Evolutionary conservation across 768 basidiomycete genomes (phyloP).

Genomic region (Phylloporus sp.): DNA sequence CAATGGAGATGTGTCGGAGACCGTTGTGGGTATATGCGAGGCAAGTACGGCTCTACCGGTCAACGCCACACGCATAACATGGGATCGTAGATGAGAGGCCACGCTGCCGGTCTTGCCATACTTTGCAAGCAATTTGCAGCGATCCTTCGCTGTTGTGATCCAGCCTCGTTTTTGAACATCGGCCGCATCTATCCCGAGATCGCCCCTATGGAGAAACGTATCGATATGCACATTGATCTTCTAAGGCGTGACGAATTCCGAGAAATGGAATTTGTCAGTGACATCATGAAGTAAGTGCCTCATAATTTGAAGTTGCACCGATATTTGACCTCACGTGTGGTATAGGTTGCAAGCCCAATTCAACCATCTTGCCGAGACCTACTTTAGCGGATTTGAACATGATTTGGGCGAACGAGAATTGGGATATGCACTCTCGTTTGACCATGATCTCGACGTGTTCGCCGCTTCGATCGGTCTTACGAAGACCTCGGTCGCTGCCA

Average conservation of each 20-base stretch:
- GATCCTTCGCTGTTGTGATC: conserved; percentile 72
- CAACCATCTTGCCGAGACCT: conserved; percentile 84
- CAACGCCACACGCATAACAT: background rate
- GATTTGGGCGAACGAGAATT: conserved; percentile 90
- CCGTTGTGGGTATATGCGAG: conserved; percentile 92
- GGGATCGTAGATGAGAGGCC: conserved; percentile 65
- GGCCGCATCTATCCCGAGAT: conserved; percentile 84
- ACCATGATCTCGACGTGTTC: conserved; percentile 91
- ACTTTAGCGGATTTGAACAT: conserved; percentile 76
- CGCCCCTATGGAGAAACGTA: conserved; percentile 80
- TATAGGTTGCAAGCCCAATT: conserved; percentile 86
- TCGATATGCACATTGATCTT: conserved; percentile 88
- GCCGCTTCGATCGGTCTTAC: conserved; percentile 86
- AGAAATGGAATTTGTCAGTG: conserved; percentile 89
- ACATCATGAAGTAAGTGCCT: conserved; percentile 71
- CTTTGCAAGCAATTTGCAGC: conserved; percentile 89
- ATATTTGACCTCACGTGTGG: background rate
- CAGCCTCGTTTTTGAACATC: conserved; percentile 79
- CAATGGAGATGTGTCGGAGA: conserved; percentile 75
- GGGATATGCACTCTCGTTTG: conserved; percentile 74
- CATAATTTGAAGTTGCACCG: background rate
- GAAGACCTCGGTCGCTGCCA: conserved; percentile 74
- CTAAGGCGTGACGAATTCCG: conserved; percentile 86
- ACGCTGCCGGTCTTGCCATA: conserved; percentile 72
- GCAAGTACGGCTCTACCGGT: conserved; percentile 35